Conservation (phyloP, 2,329 filamentous ascomycete species). For the Dactylonectria estremocensis region DNA sequence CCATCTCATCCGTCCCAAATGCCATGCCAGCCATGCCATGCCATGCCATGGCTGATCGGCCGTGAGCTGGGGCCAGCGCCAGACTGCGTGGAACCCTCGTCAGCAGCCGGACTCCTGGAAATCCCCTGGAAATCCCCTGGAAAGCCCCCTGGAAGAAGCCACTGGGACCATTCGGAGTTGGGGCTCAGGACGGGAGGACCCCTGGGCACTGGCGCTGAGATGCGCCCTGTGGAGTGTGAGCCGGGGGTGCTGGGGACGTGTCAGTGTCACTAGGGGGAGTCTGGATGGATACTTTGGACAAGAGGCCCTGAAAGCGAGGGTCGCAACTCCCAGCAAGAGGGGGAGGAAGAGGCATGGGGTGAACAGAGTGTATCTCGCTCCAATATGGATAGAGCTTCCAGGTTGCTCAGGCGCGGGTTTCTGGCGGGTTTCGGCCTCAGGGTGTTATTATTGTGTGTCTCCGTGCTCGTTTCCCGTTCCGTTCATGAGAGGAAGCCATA, state of each 20-base stretch:
- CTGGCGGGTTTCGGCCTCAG: constrained; percentile 11
- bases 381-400: background rate
- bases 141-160: constrained; percentile 24
- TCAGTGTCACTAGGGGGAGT: constrained; percentile 33
- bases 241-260: constrained; percentile 35
- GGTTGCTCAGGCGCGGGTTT: constrained; percentile 14
- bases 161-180: constrained; percentile 18
- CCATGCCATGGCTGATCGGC: constrained; percentile 40
- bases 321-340: background rate
- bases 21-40: constrained; percentile 43
- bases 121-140: constrained; percentile 36
- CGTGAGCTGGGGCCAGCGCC: constrained; percentile 37
- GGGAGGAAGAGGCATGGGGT: background rate
- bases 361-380: background rate
- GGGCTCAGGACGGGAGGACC: constrained; percentile 42
- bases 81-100: constrained; percentile 40
- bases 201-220: constrained; percentile 47
- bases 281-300: constrained; percentile 20
- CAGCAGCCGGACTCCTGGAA: constrained; percentile 40
- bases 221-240: constrained; percentile 45
- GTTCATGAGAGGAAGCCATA: constrained; percentile 12
- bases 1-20: constrained; percentile 42
- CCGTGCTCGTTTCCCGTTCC: constrained; percentile 8
- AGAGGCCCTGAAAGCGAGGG: background rate
- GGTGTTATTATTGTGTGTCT: constrained; percentile 1